Conservation (phyloP, 805 yeast species). For the Tetrapisispora pingtungensis region DNA sequence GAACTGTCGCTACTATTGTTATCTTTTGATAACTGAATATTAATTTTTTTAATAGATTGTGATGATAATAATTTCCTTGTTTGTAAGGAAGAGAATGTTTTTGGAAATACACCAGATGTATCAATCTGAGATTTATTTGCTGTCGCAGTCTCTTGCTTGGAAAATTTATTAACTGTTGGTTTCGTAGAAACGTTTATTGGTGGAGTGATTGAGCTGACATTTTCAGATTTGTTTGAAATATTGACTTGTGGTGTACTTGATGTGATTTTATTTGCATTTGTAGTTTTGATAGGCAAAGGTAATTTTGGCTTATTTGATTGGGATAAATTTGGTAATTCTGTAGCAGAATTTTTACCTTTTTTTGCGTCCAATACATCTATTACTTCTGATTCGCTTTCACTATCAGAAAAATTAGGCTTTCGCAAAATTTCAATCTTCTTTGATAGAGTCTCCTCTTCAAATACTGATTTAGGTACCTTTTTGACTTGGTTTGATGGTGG, state of each 20-base stretch:
- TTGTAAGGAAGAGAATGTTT: not conserved
- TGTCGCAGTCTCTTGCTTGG: not conserved
- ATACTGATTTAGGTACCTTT: constrained; percentile 3
- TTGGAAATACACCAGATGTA: not conserved
- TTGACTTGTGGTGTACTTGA: not conserved
- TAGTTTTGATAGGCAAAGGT: not conserved
- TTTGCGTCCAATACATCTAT: not conserved
- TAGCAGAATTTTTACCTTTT: too few species aligned
- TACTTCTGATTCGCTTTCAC: constrained; percentile 1
- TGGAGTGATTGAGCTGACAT: not conserved
- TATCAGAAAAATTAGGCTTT: not conserved
- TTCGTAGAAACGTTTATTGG: not conserved
- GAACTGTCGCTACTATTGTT: not conserved
- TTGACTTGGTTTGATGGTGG: constrained; percentile 24
- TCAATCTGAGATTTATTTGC: not conserved
- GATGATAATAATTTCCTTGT: not conserved
- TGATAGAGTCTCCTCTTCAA: not conserved
- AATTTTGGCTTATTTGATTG: not conserved
- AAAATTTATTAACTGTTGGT: not conserved
- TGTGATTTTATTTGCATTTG: too few species aligned
- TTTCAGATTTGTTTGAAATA: not conserved
- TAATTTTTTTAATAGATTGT: not conserved
- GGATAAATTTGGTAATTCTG: not conserved
- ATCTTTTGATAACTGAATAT: not conserved
- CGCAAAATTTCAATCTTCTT: not conserved